Evolutionary conservation across 257 asterid genomes (phyloP).

Genomic region (Cruciata laevipes): DNA sequence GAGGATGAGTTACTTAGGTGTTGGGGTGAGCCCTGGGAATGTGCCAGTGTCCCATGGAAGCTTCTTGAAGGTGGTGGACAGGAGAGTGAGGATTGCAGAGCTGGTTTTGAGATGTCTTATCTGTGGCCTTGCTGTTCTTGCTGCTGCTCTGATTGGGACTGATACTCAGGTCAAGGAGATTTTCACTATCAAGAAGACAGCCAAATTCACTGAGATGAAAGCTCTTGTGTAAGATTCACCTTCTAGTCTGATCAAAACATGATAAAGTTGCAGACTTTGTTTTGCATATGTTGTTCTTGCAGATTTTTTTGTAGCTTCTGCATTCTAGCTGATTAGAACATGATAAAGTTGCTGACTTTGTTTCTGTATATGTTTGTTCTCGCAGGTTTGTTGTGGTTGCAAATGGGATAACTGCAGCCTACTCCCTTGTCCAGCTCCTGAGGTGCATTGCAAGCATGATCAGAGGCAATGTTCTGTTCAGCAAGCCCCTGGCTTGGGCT

Average conservation of each 20-base stretch:
- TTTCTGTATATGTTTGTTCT: not conserved
- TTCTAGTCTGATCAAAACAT: not conserved
- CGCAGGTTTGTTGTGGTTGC: constrained; percentile 79
- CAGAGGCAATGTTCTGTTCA: constrained; percentile 78
- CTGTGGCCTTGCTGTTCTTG: constrained; percentile 54
- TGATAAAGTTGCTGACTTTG: not conserved
- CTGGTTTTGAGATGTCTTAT: constrained; percentile 60
- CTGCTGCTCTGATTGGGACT: constrained; percentile 69
- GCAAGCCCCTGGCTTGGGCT: constrained; percentile 92
- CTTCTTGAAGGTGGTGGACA: constrained; percentile 66
- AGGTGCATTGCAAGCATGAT: constrained; percentile 78
- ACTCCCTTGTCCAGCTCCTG: constrained; percentile 65
- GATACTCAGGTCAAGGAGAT: constrained; percentile 78
- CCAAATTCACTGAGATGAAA: constrained; percentile 90
- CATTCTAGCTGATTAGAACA: not conserved
- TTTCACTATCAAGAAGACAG: constrained; percentile 70
- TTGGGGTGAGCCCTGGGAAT: constrained; percentile 95
- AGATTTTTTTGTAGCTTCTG: not conserved
- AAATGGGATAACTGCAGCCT: constrained; percentile 80
- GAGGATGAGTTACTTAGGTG: constrained; percentile 69
- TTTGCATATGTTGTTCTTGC: not conserved
- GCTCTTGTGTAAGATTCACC: constrained; percentile 65
- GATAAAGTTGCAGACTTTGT: not conserved
- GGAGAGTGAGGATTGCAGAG: constrained; percentile 63
- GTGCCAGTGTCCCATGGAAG: constrained; percentile 75